phyloP scores from a whole-genome alignment of 1,284 basidiomycete species.

The Leccinum fuscescens region DNA sequence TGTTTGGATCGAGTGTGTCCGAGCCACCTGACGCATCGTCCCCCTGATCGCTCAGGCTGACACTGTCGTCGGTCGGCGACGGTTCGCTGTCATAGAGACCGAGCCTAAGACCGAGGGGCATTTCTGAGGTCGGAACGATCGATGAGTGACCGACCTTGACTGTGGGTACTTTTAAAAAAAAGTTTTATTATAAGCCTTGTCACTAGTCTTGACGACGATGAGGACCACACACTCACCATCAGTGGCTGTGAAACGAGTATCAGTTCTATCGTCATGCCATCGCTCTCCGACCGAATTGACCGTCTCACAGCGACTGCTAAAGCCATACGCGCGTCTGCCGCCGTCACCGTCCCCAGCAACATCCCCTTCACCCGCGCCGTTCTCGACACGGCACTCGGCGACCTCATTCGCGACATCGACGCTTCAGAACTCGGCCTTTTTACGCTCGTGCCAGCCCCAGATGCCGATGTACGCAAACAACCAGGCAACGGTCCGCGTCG shows the following conservation, averaged over 20 bases:
- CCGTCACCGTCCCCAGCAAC: conserved; percentile 22
- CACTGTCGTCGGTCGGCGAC: conserved; percentile 11
- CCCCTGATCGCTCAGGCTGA: conserved; percentile 12
- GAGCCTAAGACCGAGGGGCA: conserved; percentile 22
- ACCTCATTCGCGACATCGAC: conserved; percentile 75
- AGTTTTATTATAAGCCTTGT: conserved; percentile 8
- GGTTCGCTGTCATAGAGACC: conserved; percentile 23
- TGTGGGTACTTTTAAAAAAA: conserved; percentile 1
- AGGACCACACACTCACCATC: not conserved
- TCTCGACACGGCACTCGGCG: conserved; percentile 58
- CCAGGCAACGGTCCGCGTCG: conserved; percentile 29
- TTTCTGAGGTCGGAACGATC: conserved; percentile 5
- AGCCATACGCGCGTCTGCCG: conserved; percentile 36
- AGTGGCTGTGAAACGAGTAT: conserved; percentile 25
- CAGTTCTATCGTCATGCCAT: conserved; percentile 34
- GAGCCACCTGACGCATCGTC: conserved; percentile 6
- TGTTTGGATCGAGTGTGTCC: conserved; percentile 10
- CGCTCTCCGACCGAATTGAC: conserved; percentile 44
- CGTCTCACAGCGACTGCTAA: conserved; percentile 38
- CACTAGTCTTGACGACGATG: conserved; percentile 15
- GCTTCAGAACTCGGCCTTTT: conserved; percentile 75
- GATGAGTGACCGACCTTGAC: conserved; percentile 20
- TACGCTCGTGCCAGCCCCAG: conserved; percentile 42
- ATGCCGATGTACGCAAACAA: conserved; percentile 36
- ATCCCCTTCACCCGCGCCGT: conserved; percentile 60